A percentile compares a stretch with the other conserved stretches of the same genome.
Conservation (phyloP, 805 yeast genomes). For the Starmera quercuum region DNA sequence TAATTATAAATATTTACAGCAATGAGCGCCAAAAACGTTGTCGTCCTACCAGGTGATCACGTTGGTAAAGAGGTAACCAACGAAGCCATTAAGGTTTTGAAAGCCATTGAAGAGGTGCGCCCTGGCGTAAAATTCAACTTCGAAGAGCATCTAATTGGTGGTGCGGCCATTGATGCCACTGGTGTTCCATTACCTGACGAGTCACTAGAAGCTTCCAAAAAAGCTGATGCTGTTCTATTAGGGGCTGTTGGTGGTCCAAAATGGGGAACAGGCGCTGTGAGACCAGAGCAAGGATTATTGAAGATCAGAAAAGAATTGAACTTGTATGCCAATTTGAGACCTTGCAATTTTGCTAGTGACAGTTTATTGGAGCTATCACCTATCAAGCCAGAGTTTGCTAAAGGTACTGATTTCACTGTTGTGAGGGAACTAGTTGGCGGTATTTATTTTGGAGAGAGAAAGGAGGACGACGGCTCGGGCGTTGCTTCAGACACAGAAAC, state of each 20-base stretch:
- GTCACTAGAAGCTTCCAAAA: constrained; percentile 74
- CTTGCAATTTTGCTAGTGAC: constrained; percentile 89
- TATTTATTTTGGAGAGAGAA: constrained; percentile 93
- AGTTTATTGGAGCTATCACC: constrained; percentile 82
- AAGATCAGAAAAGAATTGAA: constrained; percentile 91
- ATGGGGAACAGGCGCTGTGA: constrained; percentile 95
- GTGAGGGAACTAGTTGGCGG: constrained; percentile 98
- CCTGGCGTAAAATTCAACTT: constrained; percentile 62
- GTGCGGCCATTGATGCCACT: constrained; percentile 96
- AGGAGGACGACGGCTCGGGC: constrained; percentile 83
- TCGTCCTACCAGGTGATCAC: constrained; percentile 93
- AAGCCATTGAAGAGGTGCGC: constrained; percentile 59
- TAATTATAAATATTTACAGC: too few relatives aligned
- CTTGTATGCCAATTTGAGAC: constrained; percentile 93
- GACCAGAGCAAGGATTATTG: constrained; percentile 96
- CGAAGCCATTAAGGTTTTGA: constrained; percentile 88
- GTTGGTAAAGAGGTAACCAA: constrained; percentile 86
- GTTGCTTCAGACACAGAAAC: constrained; percentile 92
- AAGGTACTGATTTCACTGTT: constrained; percentile 86
- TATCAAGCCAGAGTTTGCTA: constrained; percentile 73
- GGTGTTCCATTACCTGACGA: constrained; percentile 88
- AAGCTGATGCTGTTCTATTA: constrained; percentile 87
- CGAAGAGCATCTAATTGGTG: constrained; percentile 85
- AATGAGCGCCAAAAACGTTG: constrained; percentile 51
- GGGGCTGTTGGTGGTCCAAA: constrained; percentile 99